phyloP scores from a whole-genome alignment of 108 stramenopile species.

The Schizochytrium sp. region DNA sequence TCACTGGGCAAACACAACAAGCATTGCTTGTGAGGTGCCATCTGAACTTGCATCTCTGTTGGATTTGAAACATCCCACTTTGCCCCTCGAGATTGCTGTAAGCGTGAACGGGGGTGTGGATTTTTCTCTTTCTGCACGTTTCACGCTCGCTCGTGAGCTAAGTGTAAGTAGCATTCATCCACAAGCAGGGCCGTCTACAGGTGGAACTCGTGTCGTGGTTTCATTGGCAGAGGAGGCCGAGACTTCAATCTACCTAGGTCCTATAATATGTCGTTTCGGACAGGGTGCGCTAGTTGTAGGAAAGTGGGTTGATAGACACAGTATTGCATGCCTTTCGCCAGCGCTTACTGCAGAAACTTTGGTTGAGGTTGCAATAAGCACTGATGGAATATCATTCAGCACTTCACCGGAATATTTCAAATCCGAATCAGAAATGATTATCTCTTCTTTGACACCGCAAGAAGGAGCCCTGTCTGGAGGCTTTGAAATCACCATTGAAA shows the following conservation, averaged over 20 bases:
- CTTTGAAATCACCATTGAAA: not conserved
- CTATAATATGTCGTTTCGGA: not conserved
- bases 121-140: not conserved
- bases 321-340: not conserved
- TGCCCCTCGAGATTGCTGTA: not conserved
- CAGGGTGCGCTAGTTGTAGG: not conserved
- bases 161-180: not conserved
- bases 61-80: not conserved
- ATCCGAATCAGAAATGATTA: not conserved
- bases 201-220: not conserved
- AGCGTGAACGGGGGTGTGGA: conserved; percentile 24
- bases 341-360: not conserved
- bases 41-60: not conserved
- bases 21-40: not conserved
- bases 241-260: not conserved
- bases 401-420: not conserved
- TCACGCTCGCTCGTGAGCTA: not conserved
- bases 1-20: not conserved
- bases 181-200: not conserved
- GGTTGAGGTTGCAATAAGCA: not conserved
- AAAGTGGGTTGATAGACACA: not conserved
- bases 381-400: not conserved
- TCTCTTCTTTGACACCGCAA: not conserved
- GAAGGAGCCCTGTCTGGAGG: not conserved
- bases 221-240: not conserved